These are phyloP conservation scores for Emiliania huxleyi DNA, from an alignment of 78 protist species.

Conservation along the genomic window DNA sequence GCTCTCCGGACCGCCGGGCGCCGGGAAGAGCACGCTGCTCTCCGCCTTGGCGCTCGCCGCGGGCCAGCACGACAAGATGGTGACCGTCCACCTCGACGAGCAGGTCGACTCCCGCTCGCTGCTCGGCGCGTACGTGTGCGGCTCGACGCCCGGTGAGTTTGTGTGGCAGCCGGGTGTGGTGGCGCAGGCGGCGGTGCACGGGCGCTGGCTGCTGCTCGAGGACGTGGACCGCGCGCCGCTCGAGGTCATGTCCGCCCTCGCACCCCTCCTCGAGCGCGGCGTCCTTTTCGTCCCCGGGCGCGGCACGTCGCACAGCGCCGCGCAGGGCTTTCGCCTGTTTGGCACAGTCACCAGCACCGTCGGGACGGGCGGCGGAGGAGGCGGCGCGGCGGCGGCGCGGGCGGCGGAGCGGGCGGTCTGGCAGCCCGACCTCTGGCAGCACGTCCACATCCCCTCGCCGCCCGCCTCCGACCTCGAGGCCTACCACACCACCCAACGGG, in stretches of 20 bases:
- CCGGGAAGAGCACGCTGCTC: conserved; percentile 86
- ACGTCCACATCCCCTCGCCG: not conserved
- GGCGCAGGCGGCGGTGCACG: conserved; percentile 52
- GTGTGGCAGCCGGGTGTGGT: conserved; percentile 79
- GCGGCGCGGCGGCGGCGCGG: conserved; percentile 33
- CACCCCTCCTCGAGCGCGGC: not conserved
- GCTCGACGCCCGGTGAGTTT: conserved; percentile 92
- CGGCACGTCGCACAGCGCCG: conserved; percentile 68
- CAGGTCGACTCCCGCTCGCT: conserved; percentile 79
- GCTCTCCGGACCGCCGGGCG: conserved; percentile 84
- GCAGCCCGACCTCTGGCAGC: not conserved
- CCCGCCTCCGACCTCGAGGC: not conserved
- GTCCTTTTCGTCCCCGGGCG: conserved; percentile 48
- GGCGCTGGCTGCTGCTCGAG: conserved; percentile 95
- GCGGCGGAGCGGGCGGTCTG: not conserved
- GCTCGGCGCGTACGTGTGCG: conserved; percentile 87
- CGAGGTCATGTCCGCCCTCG: conserved; percentile 54
- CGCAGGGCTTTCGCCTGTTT: conserved; percentile 84
- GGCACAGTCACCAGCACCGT: conserved; percentile 70
- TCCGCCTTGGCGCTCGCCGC: conserved; percentile 73
- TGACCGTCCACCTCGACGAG: conserved; percentile 88
- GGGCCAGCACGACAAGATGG: conserved; percentile 1
- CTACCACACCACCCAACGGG: no score
- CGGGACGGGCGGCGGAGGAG: no score
- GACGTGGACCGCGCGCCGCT: conserved; percentile 79